Base-by-base conservation (phyloP, 2,329 filamentous ascomycete genomes). In the Hypoxylon sp. region DNA sequence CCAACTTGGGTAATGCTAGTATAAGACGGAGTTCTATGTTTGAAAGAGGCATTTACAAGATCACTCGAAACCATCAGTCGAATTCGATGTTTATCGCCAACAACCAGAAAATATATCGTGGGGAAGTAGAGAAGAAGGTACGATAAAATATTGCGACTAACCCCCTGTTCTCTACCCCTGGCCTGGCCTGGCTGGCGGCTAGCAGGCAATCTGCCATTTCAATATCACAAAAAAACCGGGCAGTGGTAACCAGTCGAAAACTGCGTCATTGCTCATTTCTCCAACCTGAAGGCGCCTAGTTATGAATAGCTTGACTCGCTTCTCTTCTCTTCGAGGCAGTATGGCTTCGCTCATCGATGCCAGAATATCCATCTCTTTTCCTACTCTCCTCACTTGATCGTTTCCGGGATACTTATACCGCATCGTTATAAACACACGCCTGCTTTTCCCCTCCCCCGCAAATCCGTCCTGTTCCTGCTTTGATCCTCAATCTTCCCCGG, bases 181-280 rank as follows among this genome's bases (percentile, higher is more conserved):
- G 31, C 31, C 5, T 17, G n/a, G n/a, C n/a, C n/a, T n/a, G n/a
- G n/a, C n/a, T n/a, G n/a, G n/a, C n/a, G n/a, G n/a, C n/a, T n/a
- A n/a, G n/a, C n/a, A n/a, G n/a, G n/a, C n/a, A n/a, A n/a, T n/a
- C n/a, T n/a, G n/a, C n/a, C n/a, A n/a, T n/a, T n/a, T n/a, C 45
- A 47, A 40, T 13, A 48, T 48, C 24, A 27, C 38, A 38, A 49
- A 15, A 53, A 51, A 53, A 40, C 56, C 50, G 50, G 54, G 50
- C 33, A 50, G 46, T 53, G 54, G 49, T 37, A 50, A 46, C 31
- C 45, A 59, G 48, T 52, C 23, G 54, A 27, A n/a, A 59, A 53
- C 63, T 66, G 61, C 68, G 67, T 68, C 65, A 67, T 69, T 40
- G 63, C 56, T 60, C 59, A 57, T 62, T 51, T 62, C 56, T 57